phyloP scores from a whole-genome alignment of 176 grass and related monocot species.

The Aegilops bicornis region DNA sequence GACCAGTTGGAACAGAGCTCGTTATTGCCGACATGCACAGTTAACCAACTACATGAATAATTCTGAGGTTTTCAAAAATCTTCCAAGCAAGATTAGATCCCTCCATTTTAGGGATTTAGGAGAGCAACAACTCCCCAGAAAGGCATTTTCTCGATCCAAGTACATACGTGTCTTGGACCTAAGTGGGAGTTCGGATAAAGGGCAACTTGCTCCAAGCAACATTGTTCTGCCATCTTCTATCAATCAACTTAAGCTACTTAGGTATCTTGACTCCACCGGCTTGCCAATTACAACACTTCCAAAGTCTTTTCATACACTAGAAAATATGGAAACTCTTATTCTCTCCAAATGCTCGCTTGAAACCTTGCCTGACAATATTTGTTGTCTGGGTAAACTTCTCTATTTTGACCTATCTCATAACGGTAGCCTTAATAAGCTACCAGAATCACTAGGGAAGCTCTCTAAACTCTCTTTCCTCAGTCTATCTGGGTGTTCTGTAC shows the following conservation, averaged over 20 bases:
- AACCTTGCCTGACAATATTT: slow-evolving; percentile 31
- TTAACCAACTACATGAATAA: too few species aligned
- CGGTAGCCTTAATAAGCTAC: neutral
- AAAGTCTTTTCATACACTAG: neutral
- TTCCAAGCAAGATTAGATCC: too few species aligned
- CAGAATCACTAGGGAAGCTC: neutral
- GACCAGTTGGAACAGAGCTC: too few species aligned
- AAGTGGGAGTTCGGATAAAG: slow-evolving; percentile 18
- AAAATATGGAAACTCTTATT: slow-evolving; percentile 38
- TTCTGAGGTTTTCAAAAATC: too few species aligned
- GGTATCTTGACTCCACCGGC: slow-evolving; percentile 36
- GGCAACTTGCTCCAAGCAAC: neutral
- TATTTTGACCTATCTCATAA: slow-evolving; percentile 34
- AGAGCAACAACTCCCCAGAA: neutral
- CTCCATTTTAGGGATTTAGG: too few species aligned
- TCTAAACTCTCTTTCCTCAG: neutral
- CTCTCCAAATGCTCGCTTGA: slow-evolving; percentile 32
- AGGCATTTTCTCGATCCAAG: slow-evolving; percentile 3
- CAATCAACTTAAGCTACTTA: slow-evolving; percentile 21
- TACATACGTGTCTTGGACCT: slow-evolving; percentile 43
- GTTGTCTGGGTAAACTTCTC: slow-evolving; percentile 21
- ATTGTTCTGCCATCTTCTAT: slow-evolving; percentile 21
- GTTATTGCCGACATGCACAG: too few species aligned
- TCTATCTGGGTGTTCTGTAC: neutral
- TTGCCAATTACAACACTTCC: neutral